A percentile compares a stretch with the other conserved stretches of the same genome.
Conservation (phyloP, 441 rosid species). For the Iberis amara region DNA sequence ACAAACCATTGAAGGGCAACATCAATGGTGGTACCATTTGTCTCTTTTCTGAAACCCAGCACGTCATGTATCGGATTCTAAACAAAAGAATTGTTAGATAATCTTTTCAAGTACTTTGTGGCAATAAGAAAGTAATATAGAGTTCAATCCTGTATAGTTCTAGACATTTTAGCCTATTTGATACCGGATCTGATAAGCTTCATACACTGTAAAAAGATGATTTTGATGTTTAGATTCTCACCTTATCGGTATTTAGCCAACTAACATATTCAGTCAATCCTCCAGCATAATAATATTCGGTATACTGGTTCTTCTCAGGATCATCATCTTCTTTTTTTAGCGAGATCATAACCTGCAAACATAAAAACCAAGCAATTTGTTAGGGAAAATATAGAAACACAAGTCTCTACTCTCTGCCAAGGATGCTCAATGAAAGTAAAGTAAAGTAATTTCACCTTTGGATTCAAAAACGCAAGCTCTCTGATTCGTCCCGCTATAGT, state of each 20-base stretch:
- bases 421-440: slow-evolving; percentile 8
- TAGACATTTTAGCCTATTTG: slow-evolving; percentile 2
- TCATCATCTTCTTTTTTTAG: slow-evolving; percentile 48
- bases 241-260: slow-evolving; percentile 86
- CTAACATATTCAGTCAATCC: slow-evolving; percentile 80
- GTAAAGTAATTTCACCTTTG: slow-evolving; percentile 46
- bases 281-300: slow-evolving; percentile 69
- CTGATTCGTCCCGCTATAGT: slow-evolving; percentile 78
- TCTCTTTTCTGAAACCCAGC: slow-evolving; percentile 57
- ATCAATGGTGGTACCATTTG: slow-evolving; percentile 57
- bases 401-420: slow-evolving; percentile 5
- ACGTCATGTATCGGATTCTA: slow-evolving; percentile 82
- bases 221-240: slow-evolving; percentile 18
- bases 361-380: slow-evolving; percentile 16
- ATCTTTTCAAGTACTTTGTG: slow-evolving; percentile 16
- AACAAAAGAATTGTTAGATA: slow-evolving; percentile 35
- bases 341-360: slow-evolving; percentile 62
- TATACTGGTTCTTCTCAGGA: slow-evolving; percentile 49
- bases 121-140: neutral
- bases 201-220: neutral
- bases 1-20: slow-evolving; percentile 81
- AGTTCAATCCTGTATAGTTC: neutral
- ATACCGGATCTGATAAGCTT: slow-evolving; percentile 2
- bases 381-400: slow-evolving; percentile 7
- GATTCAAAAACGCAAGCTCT: slow-evolving; percentile 88